Conservation (phyloP, 768 basidiomycete species). For the Collybia sordida region DNA sequence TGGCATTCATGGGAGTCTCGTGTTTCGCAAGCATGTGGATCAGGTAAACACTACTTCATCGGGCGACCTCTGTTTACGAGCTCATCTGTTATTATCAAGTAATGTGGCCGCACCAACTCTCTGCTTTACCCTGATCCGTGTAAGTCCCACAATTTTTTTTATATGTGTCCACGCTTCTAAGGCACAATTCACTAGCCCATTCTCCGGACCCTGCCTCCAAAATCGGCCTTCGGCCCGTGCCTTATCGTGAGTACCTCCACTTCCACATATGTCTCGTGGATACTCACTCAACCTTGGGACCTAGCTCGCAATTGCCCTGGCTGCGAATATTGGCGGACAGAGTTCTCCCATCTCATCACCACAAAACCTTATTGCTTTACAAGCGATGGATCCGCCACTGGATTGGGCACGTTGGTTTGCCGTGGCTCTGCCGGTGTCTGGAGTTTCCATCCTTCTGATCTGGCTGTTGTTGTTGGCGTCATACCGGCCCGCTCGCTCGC, state of each 20-base stretch:
- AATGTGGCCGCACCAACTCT: slow-evolving; percentile 98
- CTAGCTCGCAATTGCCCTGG: slow-evolving; percentile 95
- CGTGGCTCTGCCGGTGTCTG: slow-evolving; percentile 89
- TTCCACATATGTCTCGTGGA: neutral
- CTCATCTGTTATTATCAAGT: slow-evolving; percentile 35
- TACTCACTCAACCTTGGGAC: neutral
- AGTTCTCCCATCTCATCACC: slow-evolving; percentile 97
- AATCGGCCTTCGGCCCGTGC: slow-evolving; percentile 84
- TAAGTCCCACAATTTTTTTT: slow-evolving; percentile 35
- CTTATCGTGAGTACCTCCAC: slow-evolving; percentile 67
- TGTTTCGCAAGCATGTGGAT: slow-evolving; percentile 99
- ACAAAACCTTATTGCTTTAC: slow-evolving; percentile 92
- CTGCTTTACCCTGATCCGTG: slow-evolving; percentile 94
- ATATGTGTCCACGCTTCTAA: slow-evolving; percentile 1
- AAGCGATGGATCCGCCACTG: slow-evolving; percentile 80
- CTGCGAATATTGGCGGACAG: slow-evolving; percentile 97
- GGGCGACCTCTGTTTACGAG: neutral
- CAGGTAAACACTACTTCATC: slow-evolving; percentile 46
- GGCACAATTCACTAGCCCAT: slow-evolving; percentile 66
- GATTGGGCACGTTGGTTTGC: slow-evolving; percentile 95
- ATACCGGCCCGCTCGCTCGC: slow-evolving; percentile 73
- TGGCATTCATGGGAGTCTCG: slow-evolving; percentile 94
- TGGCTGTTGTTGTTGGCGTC: slow-evolving; percentile 87
- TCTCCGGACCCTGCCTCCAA: slow-evolving; percentile 84
- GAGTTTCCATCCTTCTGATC: slow-evolving; percentile 82